Percentiles rank a stretch among this genome's conserved stretches.
phyloP scores from a whole-genome alignment of 2,329 filamentous ascomycete species.

The Sporothrix luriei region DNA sequence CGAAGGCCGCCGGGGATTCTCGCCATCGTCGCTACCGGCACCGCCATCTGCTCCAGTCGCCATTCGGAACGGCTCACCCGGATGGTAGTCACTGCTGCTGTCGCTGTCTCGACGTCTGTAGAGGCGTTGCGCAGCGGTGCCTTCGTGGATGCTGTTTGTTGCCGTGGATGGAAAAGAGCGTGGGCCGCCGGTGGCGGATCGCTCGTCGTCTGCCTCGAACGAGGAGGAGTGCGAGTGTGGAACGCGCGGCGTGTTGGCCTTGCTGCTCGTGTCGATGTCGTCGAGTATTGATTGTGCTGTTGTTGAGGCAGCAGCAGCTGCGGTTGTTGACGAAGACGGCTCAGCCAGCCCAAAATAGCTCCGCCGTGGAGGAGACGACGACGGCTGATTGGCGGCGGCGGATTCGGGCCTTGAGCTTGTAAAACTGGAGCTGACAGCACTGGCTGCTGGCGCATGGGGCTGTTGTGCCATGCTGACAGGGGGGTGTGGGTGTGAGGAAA shows the following conservation, averaged over 20 bases:
- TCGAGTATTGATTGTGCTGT: neutral
- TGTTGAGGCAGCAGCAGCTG: neutral
- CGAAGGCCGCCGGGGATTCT: constrained; percentile 39
- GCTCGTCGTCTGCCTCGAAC: constrained; percentile 71
- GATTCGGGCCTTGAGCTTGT: constrained; percentile 26
- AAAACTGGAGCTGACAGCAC: constrained; percentile 21
- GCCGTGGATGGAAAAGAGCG: constrained; percentile 28
- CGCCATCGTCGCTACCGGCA: constrained; percentile 11
- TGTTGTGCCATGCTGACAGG: constrained; percentile 22
- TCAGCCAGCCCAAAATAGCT: constrained; percentile 17
- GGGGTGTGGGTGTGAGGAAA: neutral
- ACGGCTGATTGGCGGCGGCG: constrained; percentile 46
- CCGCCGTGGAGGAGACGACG: constrained; percentile 42
- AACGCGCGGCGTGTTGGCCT: constrained; percentile 43
- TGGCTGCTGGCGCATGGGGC: constrained; percentile 2
- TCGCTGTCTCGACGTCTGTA: constrained; percentile 18
- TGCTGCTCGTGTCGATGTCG: neutral
- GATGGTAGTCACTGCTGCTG: constrained; percentile 27
- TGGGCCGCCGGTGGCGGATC: constrained; percentile 49
- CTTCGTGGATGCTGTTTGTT: constrained; percentile 22
- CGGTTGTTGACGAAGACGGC: constrained; percentile 42
- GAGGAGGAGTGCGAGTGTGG: constrained; percentile 62
- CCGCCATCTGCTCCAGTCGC: constrained; percentile 14
- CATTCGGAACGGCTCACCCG: constrained; percentile 26
- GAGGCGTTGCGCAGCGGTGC: neutral